Base-by-base conservation (phyloP, 1,284 basidiomycete species). In the Sporisorium scitamineum region DNA sequence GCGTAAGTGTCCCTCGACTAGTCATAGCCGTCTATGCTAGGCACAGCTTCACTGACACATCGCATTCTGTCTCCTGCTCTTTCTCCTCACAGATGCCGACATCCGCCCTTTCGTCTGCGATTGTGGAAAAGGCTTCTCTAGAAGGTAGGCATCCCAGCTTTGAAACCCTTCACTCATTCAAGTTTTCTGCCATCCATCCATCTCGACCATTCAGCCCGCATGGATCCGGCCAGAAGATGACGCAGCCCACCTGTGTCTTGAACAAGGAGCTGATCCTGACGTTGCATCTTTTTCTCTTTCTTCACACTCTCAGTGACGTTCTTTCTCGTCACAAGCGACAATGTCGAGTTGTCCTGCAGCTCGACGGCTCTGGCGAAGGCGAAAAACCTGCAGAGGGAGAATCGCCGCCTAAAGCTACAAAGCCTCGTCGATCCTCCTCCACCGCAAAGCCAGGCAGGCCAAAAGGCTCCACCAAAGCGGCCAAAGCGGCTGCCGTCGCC, bases 41-140 rank as follows among this genome's bases (percentile, higher is more conserved):
- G 31, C 27, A 22, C 50, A 14, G 3, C n/a, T 31, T 31, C n/a
- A 14, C 29, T 34, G 44, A 27, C 20, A 8, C 8, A 20, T 42
- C 39, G 18, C n/a, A 16, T 29, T 20, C 20, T 47, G 20, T 24
- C 16, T 10, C 27, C 4, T n/a, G n/a, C 52, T 3, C 13, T 29
- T 11, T 11, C 57, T 14, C 26, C 5, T 20, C 18, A 47, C 61
- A 80, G 78, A 84, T 44, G 80, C 81, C 39, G 83, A 84, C 54
- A 84, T 84, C 34, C 79, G 83, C 13, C 83, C 83, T 0, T 84
- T 84, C 48, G 76, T 83, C 20, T 84, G 83, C 61, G 80, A 82
- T 20, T 85, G 83, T 52, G 82, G 82, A 16, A 85, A 85, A 60
- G 79, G 82, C 37, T 85, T 85, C 63, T 83, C 83, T 8, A 64